A percentile compares a stretch with the other conserved stretches of the same genome.
phyloP scores from a whole-genome alignment of 2,329 filamentous ascomycete species.

The Coleophoma cylindrospora region DNA sequence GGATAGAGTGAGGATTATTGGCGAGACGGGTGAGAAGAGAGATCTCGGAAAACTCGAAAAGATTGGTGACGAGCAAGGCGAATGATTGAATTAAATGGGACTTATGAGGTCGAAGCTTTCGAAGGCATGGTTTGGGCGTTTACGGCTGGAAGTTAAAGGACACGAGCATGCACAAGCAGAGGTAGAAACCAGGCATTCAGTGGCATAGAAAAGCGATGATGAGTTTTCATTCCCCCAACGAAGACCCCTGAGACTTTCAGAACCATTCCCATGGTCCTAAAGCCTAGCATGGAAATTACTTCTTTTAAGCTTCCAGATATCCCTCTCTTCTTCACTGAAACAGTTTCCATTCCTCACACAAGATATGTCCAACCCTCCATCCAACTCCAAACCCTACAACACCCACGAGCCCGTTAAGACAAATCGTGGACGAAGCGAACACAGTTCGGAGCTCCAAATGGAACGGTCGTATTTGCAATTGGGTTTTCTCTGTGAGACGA shows the following conservation, averaged over 20 bases:
- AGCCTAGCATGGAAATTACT: no score
- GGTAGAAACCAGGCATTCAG: no score
- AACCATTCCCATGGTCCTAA: not conserved
- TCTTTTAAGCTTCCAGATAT: not conserved
- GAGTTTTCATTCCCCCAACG: not conserved
- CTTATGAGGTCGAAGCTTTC: no score
- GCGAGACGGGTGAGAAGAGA: slow-evolving; percentile 85
- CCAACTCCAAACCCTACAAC: slow-evolving; percentile 21
- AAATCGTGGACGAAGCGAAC: slow-evolving; percentile 23
- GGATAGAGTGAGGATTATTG: slow-evolving; percentile 74
- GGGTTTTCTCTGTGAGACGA: slow-evolving; percentile 37
- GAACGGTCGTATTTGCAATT: slow-evolving; percentile 68
- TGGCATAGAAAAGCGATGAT: no score
- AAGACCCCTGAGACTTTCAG: slow-evolving; percentile 3
- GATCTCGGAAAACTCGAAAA: slow-evolving; percentile 95
- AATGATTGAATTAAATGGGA: slow-evolving; percentile 29
- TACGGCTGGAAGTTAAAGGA: no score
- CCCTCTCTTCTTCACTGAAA: not conserved
- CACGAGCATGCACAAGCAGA: no score
- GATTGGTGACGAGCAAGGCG: slow-evolving; percentile 70
- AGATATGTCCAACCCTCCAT: slow-evolving; percentile 50
- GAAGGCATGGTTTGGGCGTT: no score
- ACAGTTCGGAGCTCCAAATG: slow-evolving; percentile 37
- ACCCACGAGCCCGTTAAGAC: slow-evolving; percentile 21
- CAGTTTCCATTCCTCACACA: not conserved